A percentile compares a stretch with the other conserved stretches of the same genome.
Evolutionary conservation across 2,329 filamentous ascomycete species (phyloP).

Genomic region (Nectriaceae sp.): DNA sequence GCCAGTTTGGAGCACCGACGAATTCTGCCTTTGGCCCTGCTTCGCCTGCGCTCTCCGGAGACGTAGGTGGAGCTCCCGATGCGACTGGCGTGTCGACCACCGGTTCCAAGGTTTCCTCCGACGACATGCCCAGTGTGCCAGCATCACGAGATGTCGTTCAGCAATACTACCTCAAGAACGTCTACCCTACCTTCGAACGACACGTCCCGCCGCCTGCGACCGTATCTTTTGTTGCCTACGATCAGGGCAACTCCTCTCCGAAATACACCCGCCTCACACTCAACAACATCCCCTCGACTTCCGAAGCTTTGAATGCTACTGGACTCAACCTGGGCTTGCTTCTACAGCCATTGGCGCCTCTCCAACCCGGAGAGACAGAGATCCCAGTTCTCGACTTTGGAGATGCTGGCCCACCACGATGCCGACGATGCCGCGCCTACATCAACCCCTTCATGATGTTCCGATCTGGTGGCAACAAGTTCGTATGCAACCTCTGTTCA

Average conservation of each 20-base stretch:
- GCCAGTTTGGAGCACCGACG: conserved; percentile 64
- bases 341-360: conserved; percentile 81
- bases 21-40: conserved; percentile 43
- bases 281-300: conserved; percentile 86
- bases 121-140: conserved; percentile 91
- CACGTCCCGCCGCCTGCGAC: conserved; percentile 88
- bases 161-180: conserved; percentile 80
- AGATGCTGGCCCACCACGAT: conserved; percentile 84
- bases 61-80: conserved; percentile 30
- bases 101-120: conserved; percentile 71
- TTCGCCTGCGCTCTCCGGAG: conserved; percentile 23
- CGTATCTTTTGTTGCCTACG: conserved; percentile 87
- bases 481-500: conserved; percentile 97
- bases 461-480: conserved; percentile 89
- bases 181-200: conserved; percentile 94
- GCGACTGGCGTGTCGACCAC: conserved; percentile 35
- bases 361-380: conserved; percentile 81
- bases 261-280: conserved; percentile 90
- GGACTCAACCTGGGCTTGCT: conserved; percentile 84
- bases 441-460: conserved; percentile 99
- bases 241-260: conserved; percentile 95
- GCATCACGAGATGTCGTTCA: conserved; percentile 80
- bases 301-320: conserved; percentile 78
- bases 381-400: conserved; percentile 96
- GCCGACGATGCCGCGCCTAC: conserved; percentile 89